phyloP scores from a whole-genome alignment of 1,284 basidiomycete species.

The Sparassis latifolia region DNA sequence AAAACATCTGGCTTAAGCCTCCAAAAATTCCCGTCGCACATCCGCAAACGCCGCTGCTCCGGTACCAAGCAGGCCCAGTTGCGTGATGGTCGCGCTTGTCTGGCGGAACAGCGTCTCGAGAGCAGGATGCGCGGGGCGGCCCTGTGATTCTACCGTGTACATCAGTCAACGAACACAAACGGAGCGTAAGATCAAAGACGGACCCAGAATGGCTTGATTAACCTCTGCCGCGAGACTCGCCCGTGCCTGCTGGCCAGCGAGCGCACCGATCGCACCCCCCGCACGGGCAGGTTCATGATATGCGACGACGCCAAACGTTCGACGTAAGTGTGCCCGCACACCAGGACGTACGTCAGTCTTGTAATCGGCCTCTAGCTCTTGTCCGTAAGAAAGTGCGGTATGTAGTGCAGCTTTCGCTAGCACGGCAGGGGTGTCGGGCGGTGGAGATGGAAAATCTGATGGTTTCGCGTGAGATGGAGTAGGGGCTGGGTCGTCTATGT shows the following conservation, averaged over 20 bases:
- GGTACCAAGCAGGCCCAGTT: constrained; percentile 62
- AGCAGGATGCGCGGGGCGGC: constrained; percentile 59
- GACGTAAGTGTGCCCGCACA: constrained; percentile 58
- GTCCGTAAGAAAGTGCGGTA: constrained; percentile 64
- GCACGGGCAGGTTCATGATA: constrained; percentile 66
- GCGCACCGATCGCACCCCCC: constrained; percentile 54
- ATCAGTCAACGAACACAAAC: background rate
- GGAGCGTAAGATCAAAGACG: constrained; percentile 22
- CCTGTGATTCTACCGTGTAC: constrained; percentile 58
- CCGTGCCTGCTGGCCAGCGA: constrained; percentile 62
- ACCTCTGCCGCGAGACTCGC: constrained; percentile 66
- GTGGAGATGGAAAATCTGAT: constrained; percentile 1
- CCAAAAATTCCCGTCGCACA: constrained; percentile 62
- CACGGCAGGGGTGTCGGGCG: constrained; percentile 11
- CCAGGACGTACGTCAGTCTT: constrained; percentile 51
- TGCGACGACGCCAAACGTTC: constrained; percentile 72
- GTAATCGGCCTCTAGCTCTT: constrained; percentile 61
- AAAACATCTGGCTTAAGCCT: constrained; percentile 12
- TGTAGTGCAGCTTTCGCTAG: constrained; percentile 47
- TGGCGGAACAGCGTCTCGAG: constrained; percentile 75
- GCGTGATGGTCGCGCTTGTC: constrained; percentile 53
- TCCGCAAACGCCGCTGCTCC: constrained; percentile 78
- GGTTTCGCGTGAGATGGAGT: background rate
- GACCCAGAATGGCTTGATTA: constrained; percentile 77
- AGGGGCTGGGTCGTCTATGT: constrained; percentile 33